Evolutionary conservation across 1,139 yeast genomes (phyloP).

Genomic region (Kurtzmaniella natalensis): DNA sequence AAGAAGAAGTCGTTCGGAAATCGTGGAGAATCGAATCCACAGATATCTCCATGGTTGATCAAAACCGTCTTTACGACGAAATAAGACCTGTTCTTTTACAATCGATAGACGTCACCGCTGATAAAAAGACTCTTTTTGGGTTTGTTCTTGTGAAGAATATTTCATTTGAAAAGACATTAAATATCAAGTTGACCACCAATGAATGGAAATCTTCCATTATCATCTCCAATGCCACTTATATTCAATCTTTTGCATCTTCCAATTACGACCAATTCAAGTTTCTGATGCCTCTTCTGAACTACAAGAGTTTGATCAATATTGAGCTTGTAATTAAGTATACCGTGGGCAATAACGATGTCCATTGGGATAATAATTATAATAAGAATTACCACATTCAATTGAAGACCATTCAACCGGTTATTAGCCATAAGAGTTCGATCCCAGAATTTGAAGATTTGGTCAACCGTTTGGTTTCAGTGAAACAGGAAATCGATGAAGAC

Average conservation of each 20-base stretch:
- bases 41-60: constrained; percentile 3
- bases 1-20: constrained; percentile 8
- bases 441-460: constrained; percentile 26
- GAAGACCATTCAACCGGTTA: constrained; percentile 11
- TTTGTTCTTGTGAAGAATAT: constrained; percentile 33
- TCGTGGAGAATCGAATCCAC: constrained; percentile 7
- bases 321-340: constrained; percentile 26
- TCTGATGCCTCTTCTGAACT: constrained; percentile 27
- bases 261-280: constrained; percentile 37
- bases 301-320: constrained; percentile 14
- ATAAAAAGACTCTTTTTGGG: constrained; percentile 22
- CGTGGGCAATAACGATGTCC: constrained; percentile 17
- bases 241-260: constrained; percentile 21
- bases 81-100: constrained; percentile 6
- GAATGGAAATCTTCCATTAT: constrained; percentile 33
- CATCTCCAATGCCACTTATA: constrained; percentile 24
- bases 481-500: constrained; percentile 10
- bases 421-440: constrained; percentile 11
- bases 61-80: not conserved
- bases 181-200: constrained; percentile 34
- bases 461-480: constrained; percentile 10
- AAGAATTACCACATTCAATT: constrained; percentile 26
- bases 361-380: constrained; percentile 34
- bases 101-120: constrained; percentile 11
- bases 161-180: constrained; percentile 34